Evolutionary conservation across 768 basidiomycete genomes (phyloP), one percentile per base, ranked within the genome.

Genomic region (Psilocybe cyanescens): DNA sequence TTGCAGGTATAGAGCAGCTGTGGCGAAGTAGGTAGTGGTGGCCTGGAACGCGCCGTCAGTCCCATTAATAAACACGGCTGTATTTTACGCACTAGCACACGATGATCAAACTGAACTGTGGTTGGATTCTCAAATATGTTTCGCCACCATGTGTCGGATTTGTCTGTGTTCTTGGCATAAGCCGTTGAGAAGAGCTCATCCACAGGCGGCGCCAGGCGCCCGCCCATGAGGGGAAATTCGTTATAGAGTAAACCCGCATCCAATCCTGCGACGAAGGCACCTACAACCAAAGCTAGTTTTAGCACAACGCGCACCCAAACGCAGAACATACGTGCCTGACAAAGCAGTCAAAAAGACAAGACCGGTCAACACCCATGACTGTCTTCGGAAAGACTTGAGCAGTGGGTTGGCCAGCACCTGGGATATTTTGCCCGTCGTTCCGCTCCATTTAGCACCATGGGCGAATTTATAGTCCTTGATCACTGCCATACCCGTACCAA

Each of bases 221-320:
- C 95, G 39, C 94, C 97, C 97, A 99, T 99, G 4, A 90, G 76
- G 0, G 97, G 97, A 78, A 97, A 99, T 71, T 99, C 97, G 71
- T 99, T 99, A 77, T 99, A 99, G n/a, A 95, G 73, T 57, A 99
- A 76, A 12, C 97, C 97, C 1, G 97, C 97, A 72, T 99, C 97
- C 46, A 99, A 81, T 12, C 97, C 97, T 39, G 97, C 97, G 30
- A 99, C 97, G 68, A 99, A 99, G 4, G 97, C 97, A 55, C 97
- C 97, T 97, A 71, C 49, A 24, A 24, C 24, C 24, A 2, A 24
- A 24, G 24, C 24, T 2, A 24, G 24, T 24, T 24, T 24, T 24
- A 24, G 24, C 24, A 24, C 24, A 24, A 24, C 24, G 2, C 24
- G 24, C 24, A 24, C 24, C 17, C 11, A 59, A 29, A 48, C 28